phyloP scores from a whole-genome alignment of 2,329 filamentous ascomycete species.

The Colletotrichum camelliae region DNA sequence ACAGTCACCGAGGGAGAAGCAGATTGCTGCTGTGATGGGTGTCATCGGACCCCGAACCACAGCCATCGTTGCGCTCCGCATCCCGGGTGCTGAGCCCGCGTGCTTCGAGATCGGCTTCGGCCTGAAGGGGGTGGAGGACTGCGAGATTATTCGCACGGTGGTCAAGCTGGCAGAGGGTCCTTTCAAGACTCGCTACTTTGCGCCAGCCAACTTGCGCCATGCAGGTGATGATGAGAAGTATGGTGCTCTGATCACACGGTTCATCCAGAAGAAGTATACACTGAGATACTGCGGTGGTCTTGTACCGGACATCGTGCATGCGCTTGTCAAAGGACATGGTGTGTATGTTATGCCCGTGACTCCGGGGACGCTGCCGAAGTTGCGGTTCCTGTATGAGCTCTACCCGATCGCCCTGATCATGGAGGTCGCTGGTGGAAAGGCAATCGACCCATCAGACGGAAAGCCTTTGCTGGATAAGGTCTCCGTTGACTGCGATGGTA shows the following conservation, averaged over 20 bases:
- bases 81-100: slow-evolving; percentile 39
- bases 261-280: slow-evolving; percentile 60
- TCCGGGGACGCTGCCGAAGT: slow-evolving; percentile 55
- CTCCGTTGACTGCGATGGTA: slow-evolving; percentile 51
- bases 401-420: slow-evolving; percentile 64
- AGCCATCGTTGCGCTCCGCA: slow-evolving; percentile 58
- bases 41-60: slow-evolving; percentile 62
- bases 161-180: slow-evolving; percentile 44
- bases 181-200: slow-evolving; percentile 62
- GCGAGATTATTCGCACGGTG: slow-evolving; percentile 44
- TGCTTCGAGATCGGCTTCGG: slow-evolving; percentile 55
- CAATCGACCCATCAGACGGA: slow-evolving; percentile 54
- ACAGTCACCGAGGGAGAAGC: slow-evolving; percentile 41
- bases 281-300: slow-evolving; percentile 65
- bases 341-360: slow-evolving; percentile 66
- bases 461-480: slow-evolving; percentile 42
- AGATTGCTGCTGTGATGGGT: slow-evolving; percentile 56
- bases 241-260: slow-evolving; percentile 52
- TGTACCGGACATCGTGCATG: slow-evolving; percentile 66
- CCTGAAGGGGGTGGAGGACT: slow-evolving; percentile 36
- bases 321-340: slow-evolving; percentile 65
- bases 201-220: slow-evolving; percentile 65
- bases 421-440: slow-evolving; percentile 64
- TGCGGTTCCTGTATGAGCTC: slow-evolving; percentile 64
- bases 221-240: slow-evolving; percentile 58